A percentile compares a stretch with the other conserved stretches of the same genome.
phyloP scores from a whole-genome alignment of 2,329 filamentous ascomycete genomes.

The Alternaria solani region DNA sequence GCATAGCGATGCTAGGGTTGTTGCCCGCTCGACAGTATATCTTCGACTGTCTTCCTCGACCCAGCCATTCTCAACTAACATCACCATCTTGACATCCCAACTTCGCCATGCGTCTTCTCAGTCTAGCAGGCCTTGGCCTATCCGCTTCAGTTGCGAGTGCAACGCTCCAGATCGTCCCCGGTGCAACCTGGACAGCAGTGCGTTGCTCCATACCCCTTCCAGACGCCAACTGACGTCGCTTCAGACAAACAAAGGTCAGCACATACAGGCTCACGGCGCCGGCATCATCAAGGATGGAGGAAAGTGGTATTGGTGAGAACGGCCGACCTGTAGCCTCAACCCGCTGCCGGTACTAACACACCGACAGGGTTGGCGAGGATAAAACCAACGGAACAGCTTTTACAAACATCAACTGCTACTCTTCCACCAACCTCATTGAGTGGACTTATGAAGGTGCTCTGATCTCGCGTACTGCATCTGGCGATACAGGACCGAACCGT shows the following conservation, averaged over 20 bases:
- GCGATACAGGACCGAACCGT: conserved; percentile 67
- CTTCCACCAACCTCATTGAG: conserved; percentile 67
- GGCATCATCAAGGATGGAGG: conserved; percentile 67
- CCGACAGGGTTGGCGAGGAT: conserved; percentile 69
- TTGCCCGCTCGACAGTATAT: neutral
- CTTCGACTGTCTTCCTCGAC: neutral
- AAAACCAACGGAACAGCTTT: conserved; percentile 69
- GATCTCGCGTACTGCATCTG: conserved; percentile 61
- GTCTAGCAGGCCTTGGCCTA: conserved; percentile 19
- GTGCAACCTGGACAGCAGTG: conserved; percentile 52
- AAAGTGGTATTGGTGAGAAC: conserved; percentile 63
- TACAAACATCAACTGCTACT: conserved; percentile 73
- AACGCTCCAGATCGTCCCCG: conserved; percentile 50
- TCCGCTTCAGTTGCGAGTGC: conserved; percentile 34
- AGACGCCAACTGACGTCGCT: conserved; percentile 10
- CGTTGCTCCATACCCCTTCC: neutral
- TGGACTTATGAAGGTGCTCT: conserved; percentile 70
- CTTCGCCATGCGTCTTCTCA: conserved; percentile 31
- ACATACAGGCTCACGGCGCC: conserved; percentile 72
- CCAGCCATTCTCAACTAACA: neutral
- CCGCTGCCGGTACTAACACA: neutral
- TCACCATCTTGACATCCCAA: neutral
- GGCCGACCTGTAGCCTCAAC: too few relatives aligned
- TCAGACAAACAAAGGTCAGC: conserved; percentile 57
- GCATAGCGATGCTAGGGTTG: neutral